phyloP scores from a whole-genome alignment of 176 grass and related monocot genomes.

The Chrysopogon serrulatus region DNA sequence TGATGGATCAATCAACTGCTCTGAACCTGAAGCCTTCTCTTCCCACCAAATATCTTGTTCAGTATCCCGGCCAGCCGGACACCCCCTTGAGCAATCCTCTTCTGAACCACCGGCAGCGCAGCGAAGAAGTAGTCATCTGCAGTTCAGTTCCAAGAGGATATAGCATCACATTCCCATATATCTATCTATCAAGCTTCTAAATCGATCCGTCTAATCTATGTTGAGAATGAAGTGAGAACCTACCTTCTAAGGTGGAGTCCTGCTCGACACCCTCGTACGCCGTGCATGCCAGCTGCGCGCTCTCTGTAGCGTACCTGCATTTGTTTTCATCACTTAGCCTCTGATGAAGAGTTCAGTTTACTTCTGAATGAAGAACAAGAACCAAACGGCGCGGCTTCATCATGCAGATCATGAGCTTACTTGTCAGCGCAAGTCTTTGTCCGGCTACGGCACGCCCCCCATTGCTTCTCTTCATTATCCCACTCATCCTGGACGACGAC shows the following conservation, averaged over 20 bases:
- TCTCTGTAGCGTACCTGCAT: no score
- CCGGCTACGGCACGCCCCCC: conserved; percentile 26
- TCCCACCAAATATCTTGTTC: conserved; percentile 30
- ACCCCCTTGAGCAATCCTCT: conserved; percentile 49
- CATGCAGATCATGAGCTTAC: not conserved
- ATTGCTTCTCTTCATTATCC: conserved; percentile 37
- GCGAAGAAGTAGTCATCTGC: conserved; percentile 51
- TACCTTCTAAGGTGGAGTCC: conserved; percentile 46
- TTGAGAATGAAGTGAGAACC: not conserved
- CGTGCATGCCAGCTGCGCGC: no score
- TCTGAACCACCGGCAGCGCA: conserved; percentile 33
- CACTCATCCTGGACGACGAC: no score
- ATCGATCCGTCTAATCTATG: no score
- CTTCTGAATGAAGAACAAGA: no score
- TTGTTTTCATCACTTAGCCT: not conserved
- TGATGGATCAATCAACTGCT: conserved; percentile 20
- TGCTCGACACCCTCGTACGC: conserved; percentile 45
- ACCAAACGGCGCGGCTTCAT: no score
- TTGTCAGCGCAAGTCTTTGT: conserved; percentile 15
- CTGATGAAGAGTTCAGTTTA: not conserved
- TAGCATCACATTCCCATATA: not conserved
- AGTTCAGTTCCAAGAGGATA: not conserved
- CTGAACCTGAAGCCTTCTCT: not conserved
- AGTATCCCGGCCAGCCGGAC: conserved; percentile 48
- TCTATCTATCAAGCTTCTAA: no score